Base-by-base conservation (phyloP, 768 basidiomycete genomes). In the Lentinula boryana region DNA sequence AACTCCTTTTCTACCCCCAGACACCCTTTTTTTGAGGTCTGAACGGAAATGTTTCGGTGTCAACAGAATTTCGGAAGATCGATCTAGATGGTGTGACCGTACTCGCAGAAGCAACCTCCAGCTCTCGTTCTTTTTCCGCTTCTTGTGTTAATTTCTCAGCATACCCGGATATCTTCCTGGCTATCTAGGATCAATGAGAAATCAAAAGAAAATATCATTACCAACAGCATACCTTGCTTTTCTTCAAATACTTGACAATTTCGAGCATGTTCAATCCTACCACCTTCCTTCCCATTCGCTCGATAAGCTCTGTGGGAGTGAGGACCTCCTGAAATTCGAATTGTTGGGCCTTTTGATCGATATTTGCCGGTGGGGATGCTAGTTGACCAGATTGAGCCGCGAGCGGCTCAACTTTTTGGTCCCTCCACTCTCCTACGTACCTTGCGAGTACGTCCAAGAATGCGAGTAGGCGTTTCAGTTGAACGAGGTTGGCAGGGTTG, bases 141-240 rank as follows among this genome's bases (percentile, higher is more conserved):
- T 32, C 18, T n/a, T 51, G 27, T 3, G 78, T 78, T 51, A 80
- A 71, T 63, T 81, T 84, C 55, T 93, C 88, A 23, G 85, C 82
- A 70, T 95, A 97, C 0, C 91, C 84, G n/a, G 91, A 85, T 57
- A 95, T 91, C 71, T 94, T 90, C 65, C 86, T 78, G 6, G 88
- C 87, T 59, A 90, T 80, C 84, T 88, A 43, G 9, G 18, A 9
- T 12, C 13, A 16, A 18, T 54, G 7, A 54, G 36, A 54, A 3
- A 36, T 52, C 7, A 41, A 46, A 23, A 6, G 15, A 3, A 1
- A 48, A 48, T 18, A 1, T 4, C 27, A 27, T 27, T 27, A 9
- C 15, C 12, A 3, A 16, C n/a, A 74, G 74, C 69, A 75, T 74
- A 81, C 93, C 81, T 95, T 96, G 71, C 93, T 95, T 62, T 77